These are phyloP conservation scores for Microsporum canis DNA, from an alignment of 2,329 filamentous ascomycete species.

Conservation along the genomic window DNA sequence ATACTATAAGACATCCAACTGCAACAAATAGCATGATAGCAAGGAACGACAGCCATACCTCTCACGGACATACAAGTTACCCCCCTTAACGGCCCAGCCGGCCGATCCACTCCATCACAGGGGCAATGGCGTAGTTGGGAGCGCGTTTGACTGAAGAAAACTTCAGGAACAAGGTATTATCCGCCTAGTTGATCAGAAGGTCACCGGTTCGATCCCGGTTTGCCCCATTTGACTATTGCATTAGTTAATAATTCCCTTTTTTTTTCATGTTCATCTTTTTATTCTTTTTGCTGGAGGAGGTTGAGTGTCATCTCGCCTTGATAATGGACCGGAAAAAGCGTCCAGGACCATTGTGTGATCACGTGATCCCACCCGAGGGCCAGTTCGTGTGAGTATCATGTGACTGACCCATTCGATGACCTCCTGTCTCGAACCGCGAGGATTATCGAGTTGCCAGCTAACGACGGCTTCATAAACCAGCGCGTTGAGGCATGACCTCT, in stretches of 20 bases:
- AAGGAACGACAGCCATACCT: not conserved
- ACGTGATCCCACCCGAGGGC: not conserved
- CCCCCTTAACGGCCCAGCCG: not conserved
- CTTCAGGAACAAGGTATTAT: not conserved
- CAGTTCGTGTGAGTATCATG: not conserved
- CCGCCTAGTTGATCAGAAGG: slow-evolving; percentile 2
- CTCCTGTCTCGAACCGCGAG: not conserved
- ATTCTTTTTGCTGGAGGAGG: not conserved
- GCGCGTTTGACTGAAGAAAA: slow-evolving; percentile 5
- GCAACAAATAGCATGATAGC: not conserved
- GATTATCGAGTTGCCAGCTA: not conserved
- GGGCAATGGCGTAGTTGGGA: slow-evolving; percentile 7
- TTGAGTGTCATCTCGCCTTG: not conserved
- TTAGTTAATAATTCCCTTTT: not conserved
- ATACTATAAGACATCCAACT: not conserved
- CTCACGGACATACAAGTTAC: not conserved
- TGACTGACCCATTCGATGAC: not conserved
- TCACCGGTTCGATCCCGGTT: slow-evolving; percentile 7
- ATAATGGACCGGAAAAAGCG: not conserved
- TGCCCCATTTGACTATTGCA: not conserved
- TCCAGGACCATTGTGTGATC: not conserved
- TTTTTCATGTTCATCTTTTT: not conserved
- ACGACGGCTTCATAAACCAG: not conserved
- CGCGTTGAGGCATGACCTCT: not conserved
- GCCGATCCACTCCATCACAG: slow-evolving; percentile 1